These are phyloP conservation scores for Rhizophagus prolifer DNA, from an alignment of 192 early-diverging fungal species.

Conservation along the genomic window DNA sequence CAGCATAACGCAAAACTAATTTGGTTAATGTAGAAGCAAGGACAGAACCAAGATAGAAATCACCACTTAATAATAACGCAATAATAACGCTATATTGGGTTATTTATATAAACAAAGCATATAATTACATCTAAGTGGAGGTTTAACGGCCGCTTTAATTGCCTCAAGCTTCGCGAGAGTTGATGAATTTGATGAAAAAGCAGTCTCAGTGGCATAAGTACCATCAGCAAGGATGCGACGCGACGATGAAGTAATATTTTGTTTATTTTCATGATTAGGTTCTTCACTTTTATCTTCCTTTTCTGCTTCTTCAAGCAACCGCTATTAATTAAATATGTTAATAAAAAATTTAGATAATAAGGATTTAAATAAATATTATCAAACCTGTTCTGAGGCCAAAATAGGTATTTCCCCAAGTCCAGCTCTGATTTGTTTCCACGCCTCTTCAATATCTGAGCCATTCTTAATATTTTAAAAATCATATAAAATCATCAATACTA, in stretches of 20 bases:
- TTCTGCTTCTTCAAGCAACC: slow-evolving; percentile 69
- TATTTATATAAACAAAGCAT: not conserved
- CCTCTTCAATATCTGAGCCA: slow-evolving; percentile 70
- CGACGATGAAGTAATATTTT: slow-evolving; percentile 45
- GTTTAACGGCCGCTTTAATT: slow-evolving; percentile 60
- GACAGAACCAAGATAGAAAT: slow-evolving; percentile 91
- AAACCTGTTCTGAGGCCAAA: slow-evolving; percentile 82
- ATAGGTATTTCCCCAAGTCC: slow-evolving; percentile 92
- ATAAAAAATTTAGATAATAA: not conserved
- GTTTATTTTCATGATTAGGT: slow-evolving; percentile 34
- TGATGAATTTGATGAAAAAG: slow-evolving; percentile 61
- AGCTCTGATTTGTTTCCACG: slow-evolving; percentile 79
- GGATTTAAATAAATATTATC: not conserved
- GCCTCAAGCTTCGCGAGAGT: slow-evolving; percentile 48
- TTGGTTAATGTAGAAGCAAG: slow-evolving; percentile 89
- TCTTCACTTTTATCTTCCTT: slow-evolving; percentile 52
- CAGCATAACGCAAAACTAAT: slow-evolving; percentile 77
- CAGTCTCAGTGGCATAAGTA: slow-evolving; percentile 96
- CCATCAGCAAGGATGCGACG: slow-evolving; percentile 92
- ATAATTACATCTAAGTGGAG: slow-evolving; percentile 61
- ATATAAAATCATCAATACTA: not conserved
- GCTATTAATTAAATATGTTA: slow-evolving; percentile 27
- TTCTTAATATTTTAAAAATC: not conserved
- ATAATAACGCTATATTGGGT: not conserved
- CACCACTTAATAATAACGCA: slow-evolving; percentile 85